phyloP scores from a whole-genome alignment of 1,139 yeast genomes.

The Suhomyces guaymorum region DNA sequence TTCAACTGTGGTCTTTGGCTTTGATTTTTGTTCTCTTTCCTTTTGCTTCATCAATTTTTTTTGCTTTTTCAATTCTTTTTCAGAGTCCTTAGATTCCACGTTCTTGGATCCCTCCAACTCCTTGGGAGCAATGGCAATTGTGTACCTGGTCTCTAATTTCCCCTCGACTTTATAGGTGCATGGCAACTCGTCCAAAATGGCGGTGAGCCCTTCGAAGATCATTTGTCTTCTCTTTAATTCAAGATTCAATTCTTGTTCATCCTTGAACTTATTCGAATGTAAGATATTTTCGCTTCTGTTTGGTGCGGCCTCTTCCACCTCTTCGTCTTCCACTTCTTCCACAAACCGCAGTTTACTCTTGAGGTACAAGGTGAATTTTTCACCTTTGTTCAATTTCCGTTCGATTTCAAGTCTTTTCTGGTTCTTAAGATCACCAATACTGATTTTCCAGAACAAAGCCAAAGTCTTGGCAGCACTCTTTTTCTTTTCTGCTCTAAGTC shows the following conservation, averaged over 20 bases:
- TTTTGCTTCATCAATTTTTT: constrained; percentile 18
- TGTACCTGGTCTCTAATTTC: constrained; percentile 22
- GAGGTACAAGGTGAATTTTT: constrained; percentile 34
- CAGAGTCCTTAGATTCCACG: constrained; percentile 12
- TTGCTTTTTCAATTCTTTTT: constrained; percentile 23
- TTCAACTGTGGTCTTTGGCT: constrained; percentile 23
- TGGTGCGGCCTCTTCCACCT: constrained; percentile 7
- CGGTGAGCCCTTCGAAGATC: constrained; percentile 27
- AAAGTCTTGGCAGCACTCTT: constrained; percentile 39
- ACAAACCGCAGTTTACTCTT: constrained; percentile 17
- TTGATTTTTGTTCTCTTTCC: constrained; percentile 16
- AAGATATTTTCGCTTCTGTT: constrained; percentile 10
- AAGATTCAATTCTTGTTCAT: constrained; percentile 25
- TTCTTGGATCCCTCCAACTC: constrained; percentile 8
- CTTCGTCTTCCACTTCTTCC: constrained; percentile 14
- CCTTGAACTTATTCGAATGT: constrained; percentile 13
- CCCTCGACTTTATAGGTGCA: constrained; percentile 38
- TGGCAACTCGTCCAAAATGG: constrained; percentile 30
- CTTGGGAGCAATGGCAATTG: constrained; percentile 18
- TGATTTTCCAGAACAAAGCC: constrained; percentile 41
- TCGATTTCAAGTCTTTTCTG: constrained; percentile 41
- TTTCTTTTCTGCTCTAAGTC: constrained; percentile 37
- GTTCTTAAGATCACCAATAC: constrained; percentile 38
- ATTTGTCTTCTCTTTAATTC: constrained; percentile 36
- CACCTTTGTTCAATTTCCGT: constrained; percentile 35